Conservation (phyloP, 768 basidiomycete species). For the Panaeolus papilionaceus region DNA sequence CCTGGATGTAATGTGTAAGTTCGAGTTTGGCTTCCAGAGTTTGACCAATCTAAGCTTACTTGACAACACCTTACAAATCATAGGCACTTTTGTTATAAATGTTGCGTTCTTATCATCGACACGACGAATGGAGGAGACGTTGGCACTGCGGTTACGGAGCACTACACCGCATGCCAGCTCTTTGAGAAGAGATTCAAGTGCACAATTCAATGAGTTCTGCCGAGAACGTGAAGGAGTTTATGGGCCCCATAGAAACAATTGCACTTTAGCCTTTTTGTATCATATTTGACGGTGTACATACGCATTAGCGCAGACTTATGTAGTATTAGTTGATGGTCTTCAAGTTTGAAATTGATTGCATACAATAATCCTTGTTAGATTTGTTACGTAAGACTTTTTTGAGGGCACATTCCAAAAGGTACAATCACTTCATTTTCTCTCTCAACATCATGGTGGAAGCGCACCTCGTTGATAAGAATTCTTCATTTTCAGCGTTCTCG, state of each 20-base stretch:
- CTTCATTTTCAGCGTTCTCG: conserved; percentile 67
- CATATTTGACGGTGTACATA: background rate
- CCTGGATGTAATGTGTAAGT: conserved; percentile 61
- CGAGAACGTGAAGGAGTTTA: background rate
- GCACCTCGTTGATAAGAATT: conserved; percentile 51
- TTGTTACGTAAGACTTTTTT: conserved; percentile 12
- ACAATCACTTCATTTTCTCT: background rate
- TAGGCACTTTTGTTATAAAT: conserved; percentile 59
- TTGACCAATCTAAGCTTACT: conserved; percentile 20
- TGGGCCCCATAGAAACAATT: background rate
- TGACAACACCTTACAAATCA: background rate
- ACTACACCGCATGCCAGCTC: conserved; percentile 31
- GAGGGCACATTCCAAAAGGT: background rate
- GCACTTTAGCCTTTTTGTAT: background rate
- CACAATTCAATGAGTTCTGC: conserved; percentile 27
- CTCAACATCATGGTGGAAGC: conserved; percentile 47
- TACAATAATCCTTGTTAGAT: background rate
- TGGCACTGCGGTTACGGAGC: conserved; percentile 33
- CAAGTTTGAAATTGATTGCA: background rate
- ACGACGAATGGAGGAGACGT: conserved; percentile 34
- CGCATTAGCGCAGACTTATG: background rate
- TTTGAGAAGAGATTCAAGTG: conserved; percentile 33
- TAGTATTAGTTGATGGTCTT: background rate
- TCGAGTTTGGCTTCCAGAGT: conserved; percentile 21
- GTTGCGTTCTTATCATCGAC: conserved; percentile 52